phyloP scores from a whole-genome alignment of 2,329 filamentous ascomycete genomes.

The Lachnum nothofagi region DNA sequence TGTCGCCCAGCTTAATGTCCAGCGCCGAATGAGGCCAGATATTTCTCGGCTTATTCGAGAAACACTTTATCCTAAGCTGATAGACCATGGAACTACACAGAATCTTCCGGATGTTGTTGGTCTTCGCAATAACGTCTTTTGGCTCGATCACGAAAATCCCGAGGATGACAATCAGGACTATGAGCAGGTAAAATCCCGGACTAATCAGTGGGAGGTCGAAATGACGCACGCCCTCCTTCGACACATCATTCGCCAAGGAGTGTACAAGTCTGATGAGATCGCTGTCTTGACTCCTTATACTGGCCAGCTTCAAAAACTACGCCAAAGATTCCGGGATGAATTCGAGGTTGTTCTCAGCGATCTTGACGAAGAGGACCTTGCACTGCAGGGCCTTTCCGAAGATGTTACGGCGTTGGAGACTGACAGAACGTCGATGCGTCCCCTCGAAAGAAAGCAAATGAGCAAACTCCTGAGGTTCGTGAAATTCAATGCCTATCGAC shows the following conservation, averaged over 20 bases:
- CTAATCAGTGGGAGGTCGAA: conserved; percentile 55
- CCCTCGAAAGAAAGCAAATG: conserved; percentile 23
- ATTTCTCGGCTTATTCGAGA: conserved; percentile 26
- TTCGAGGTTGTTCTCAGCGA: conserved; percentile 33
- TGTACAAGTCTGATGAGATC: conserved; percentile 56
- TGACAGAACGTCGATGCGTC: neutral
- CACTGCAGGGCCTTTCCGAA: conserved; percentile 16
- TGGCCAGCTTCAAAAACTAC: conserved; percentile 45
- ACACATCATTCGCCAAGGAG: conserved; percentile 61
- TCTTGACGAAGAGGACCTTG: conserved; percentile 28
- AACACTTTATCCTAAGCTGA: conserved; percentile 24
- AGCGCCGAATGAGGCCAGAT: conserved; percentile 29
- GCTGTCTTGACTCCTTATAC: conserved; percentile 65
- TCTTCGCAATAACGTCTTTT: conserved; percentile 26
- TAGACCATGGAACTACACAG: conserved; percentile 20
- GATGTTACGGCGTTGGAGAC: neutral
- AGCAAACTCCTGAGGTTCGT: conserved; percentile 16
- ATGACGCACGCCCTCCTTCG: conserved; percentile 59
- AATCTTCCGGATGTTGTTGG: conserved; percentile 25
- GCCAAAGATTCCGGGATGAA: conserved; percentile 21
- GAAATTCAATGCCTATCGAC: neutral
- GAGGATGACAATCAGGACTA: conserved; percentile 18
- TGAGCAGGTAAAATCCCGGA: conserved; percentile 16
- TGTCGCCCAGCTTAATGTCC: conserved; percentile 25
- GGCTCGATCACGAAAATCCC: conserved; percentile 24